phyloP scores from a whole-genome alignment of 805 yeast species.

The Saturnispora besseyi region DNA sequence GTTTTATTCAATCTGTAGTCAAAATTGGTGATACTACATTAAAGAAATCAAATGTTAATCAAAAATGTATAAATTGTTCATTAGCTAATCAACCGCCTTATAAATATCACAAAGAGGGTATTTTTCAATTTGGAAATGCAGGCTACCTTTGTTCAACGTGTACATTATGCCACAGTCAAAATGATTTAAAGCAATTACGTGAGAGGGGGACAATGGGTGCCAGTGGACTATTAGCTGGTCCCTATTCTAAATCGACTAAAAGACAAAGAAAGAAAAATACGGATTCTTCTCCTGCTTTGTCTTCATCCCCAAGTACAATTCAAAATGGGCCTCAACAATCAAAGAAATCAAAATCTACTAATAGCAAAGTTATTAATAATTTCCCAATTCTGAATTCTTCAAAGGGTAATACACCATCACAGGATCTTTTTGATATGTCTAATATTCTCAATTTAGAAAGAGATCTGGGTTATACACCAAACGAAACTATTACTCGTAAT shows the following conservation, averaged over 20 bases:
- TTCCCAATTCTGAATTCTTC: conserved; percentile 6
- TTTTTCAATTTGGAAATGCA: conserved; percentile 28
- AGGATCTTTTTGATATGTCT: conserved; percentile 6
- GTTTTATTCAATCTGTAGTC: conserved; percentile 25
- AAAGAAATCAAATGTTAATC: conserved; percentile 9
- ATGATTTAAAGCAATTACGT: conserved; percentile 21
- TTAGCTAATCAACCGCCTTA: conserved; percentile 24
- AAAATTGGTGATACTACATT: conserved; percentile 23
- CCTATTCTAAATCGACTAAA: conserved; percentile 14
- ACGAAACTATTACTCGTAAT: not conserved
- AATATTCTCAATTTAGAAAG: conserved; percentile 6
- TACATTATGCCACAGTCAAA: conserved; percentile 18
- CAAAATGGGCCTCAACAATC: conserved; percentile 4
- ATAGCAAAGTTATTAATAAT: conserved; percentile 2
- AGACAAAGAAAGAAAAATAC: conserved; percentile 4
- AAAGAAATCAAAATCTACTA: not conserved
- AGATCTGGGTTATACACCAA: not conserved
- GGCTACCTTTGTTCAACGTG: conserved; percentile 28
- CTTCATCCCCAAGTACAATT: conserved; percentile 7
- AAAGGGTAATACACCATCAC: not conserved
- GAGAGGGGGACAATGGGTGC: conserved; percentile 27
- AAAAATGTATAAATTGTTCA: conserved; percentile 27
- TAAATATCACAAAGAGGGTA: conserved; percentile 27
- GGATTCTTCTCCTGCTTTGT: conserved; percentile 8
- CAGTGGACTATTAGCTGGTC: conserved; percentile 27